phyloP scores from a whole-genome alignment of 495 filamentous ascomycete species.

The Umbilicaria muhlenbergii region DNA sequence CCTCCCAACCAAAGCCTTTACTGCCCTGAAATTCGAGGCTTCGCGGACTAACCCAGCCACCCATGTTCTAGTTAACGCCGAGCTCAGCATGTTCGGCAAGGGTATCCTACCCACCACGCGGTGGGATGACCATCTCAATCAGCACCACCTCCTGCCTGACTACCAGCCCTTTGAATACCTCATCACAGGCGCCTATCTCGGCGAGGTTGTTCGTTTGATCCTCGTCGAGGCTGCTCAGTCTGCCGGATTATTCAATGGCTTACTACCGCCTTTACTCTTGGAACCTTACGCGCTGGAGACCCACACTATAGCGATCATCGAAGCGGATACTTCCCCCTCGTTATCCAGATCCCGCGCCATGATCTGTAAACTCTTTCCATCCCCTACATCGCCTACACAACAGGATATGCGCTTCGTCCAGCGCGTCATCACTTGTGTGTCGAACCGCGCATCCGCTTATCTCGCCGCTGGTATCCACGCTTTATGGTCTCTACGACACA shows the following conservation, averaged over 20 bases:
- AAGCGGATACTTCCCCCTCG: slow-evolving; percentile 30
- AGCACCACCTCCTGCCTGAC: slow-evolving; percentile 53
- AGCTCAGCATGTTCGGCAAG: slow-evolving; percentile 74
- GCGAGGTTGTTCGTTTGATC: slow-evolving; percentile 67
- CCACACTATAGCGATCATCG: slow-evolving; percentile 43
- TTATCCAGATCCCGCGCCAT: slow-evolving; percentile 29
- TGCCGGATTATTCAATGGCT: slow-evolving; percentile 30
- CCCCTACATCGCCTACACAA: slow-evolving; percentile 25
- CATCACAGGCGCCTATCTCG: slow-evolving; percentile 71
- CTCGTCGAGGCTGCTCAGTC: slow-evolving; percentile 49
- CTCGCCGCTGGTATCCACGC: slow-evolving; percentile 51
- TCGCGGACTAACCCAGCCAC: slow-evolving; percentile 33
- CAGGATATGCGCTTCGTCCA: slow-evolving; percentile 41
- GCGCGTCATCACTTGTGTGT: slow-evolving; percentile 35
- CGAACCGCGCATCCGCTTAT: slow-evolving; percentile 43
- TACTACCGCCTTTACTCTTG: slow-evolving; percentile 43
- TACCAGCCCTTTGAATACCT: slow-evolving; percentile 90
- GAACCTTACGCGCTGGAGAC: slow-evolving; percentile 54
- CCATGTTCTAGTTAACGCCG: slow-evolving; percentile 71
- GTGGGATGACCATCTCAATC: slow-evolving; percentile 63
- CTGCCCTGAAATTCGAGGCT: slow-evolving; percentile 40
- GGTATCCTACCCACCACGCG: slow-evolving; percentile 49
- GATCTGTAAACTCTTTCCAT: slow-evolving; percentile 35
- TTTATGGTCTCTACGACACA: slow-evolving; percentile 40
- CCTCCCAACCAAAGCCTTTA: slow-evolving; percentile 48